Evolutionary conservation across 495 filamentous ascomycete genomes (phyloP), one percentile per base, ranked within the genome.

Genomic region (Glonium stellatum): DNA sequence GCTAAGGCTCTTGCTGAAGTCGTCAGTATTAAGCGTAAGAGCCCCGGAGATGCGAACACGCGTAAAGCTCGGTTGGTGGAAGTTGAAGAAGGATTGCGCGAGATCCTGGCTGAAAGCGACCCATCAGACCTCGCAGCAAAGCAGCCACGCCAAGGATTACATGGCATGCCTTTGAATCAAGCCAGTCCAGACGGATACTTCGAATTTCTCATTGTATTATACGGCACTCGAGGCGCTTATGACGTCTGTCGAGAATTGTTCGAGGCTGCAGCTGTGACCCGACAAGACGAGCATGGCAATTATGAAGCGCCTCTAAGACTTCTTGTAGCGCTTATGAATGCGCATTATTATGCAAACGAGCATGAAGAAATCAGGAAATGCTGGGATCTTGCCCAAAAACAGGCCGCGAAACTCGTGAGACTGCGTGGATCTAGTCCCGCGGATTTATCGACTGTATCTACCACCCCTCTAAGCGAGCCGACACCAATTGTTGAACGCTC

Each of bases 291-390:
- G n/a, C 15, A 68, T 72, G 36, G 54, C 62, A 18, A 25, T 39
- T 35, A 72, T 61, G 47, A 58, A 9, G 62, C 74, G 3, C 85
- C 88, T 0, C 68, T 88, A 41, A 69, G 71, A 10, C 73, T 92
- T 48, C 71, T 92, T 12, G 77, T 78, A 54, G 78, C 83, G 9
- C 70, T 90, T 25, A 91, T 93, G 86, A 68, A 76, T 1, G 73
- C 80, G 4, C 77, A 87, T 67, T 70, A 81, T 22, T 72, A 77
- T 36, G 80, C 81, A 21, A 66, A 73, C 9, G 75, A 86, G 35
- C 78, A 79, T 58, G 73, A 80, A 23, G 78, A 80, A 47, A 82
- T 91, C 25, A 79, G 80, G 51, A 68, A 80, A 58, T 86, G 78
- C 41, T 95, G 89, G 89, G 58, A 80, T 4, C 70, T 87, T 25